Evolutionary conservation across 1,284 basidiomycete species (phyloP), one percentile per base, ranked within the genome.

Genomic region (Heliocybe sulcata): DNA sequence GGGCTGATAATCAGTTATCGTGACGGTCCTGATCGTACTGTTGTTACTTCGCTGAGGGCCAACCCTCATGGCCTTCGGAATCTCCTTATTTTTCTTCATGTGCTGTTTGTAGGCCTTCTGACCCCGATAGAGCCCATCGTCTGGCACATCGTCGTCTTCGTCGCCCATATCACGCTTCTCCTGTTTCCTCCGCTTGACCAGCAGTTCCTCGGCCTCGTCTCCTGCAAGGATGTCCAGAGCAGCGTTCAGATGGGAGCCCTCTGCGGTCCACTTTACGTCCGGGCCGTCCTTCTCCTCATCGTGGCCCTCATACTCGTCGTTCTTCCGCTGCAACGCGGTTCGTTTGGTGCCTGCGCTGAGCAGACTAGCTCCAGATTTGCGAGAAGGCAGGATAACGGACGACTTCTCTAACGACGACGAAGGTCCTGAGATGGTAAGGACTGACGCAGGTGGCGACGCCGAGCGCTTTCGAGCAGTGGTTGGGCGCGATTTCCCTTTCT

Each of bases 1-100:
- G 2, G 97, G 96, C 72, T 99, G 97, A 72, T 98, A 99, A 75
- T 99, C 97, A 52, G 94, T 82, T 55, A 98, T 86, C 0, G 96
- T 98, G 54, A 98, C 94, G 1, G 92, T 95, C 55, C 94, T 82
- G 61, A 99, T 95, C 56, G 96, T 98, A 64, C 76, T 88, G 8
- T 83, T 82, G 47, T 79, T 87, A 42, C 19, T 42, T 56, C 89
- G 74, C 66, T 94, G 91, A 45, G 94, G 94, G 1, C 92, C 94
- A 4, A 92, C 82, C 50, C 91, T 82, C 88, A 95, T 92, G 48
- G 93, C 89, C 68, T 91, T 92, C 22, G 92, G 92, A 12, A 90
- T 71, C 62, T 91, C 90, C 61, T 85, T 80, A 65, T 78, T 87
- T 71, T 90, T 90, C 74, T 87, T 87, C 63, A 96, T 73, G 64